A percentile compares a stretch with the other conserved stretches of the same genome.
Conservation (phyloP, 2,329 filamentous ascomycete genomes). For the Epichloe sibirici region DNA sequence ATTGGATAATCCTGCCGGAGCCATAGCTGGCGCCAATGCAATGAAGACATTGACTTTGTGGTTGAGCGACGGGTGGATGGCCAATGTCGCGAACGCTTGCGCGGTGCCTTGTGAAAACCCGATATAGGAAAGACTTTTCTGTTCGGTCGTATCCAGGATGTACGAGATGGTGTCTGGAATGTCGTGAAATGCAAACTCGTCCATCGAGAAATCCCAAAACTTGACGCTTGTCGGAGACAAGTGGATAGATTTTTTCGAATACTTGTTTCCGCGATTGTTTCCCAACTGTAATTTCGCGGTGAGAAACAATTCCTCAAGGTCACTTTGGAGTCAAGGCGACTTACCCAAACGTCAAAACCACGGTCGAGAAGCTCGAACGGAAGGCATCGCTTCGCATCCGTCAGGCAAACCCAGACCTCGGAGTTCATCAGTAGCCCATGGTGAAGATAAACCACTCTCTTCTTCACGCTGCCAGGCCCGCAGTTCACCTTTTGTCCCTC, state of each 20-base stretch:
- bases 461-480: constrained; percentile 54
- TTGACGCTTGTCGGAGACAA: constrained; percentile 58
- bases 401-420: constrained; percentile 93
- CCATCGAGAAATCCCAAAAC: constrained; percentile 98
- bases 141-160: constrained; percentile 70
- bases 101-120: constrained; percentile 96
- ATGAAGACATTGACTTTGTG: constrained; percentile 93
- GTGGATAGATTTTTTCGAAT: constrained; percentile 91
- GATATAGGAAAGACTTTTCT: constrained; percentile 82
- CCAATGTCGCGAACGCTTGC: constrained; percentile 86
- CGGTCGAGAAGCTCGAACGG: constrained; percentile 81
- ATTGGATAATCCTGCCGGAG: constrained; percentile 79
- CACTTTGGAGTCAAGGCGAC: constrained; percentile 15
- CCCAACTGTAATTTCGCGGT: constrained; percentile 48
- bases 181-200: constrained; percentile 95
- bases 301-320: neutral
- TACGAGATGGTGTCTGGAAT: constrained; percentile 93
- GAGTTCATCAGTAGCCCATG: constrained; percentile 98
- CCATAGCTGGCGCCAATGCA: constrained; percentile 91
- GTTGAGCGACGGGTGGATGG: constrained; percentile 86
- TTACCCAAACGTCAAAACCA: constrained; percentile 90
- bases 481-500: constrained; percentile 68
- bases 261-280: constrained; percentile 98
- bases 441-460: constrained; percentile 86
- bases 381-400: constrained; percentile 72